Evolutionary conservation across 306 rosid species (phyloP).

Genomic region (Sicyos baderoa): DNA sequence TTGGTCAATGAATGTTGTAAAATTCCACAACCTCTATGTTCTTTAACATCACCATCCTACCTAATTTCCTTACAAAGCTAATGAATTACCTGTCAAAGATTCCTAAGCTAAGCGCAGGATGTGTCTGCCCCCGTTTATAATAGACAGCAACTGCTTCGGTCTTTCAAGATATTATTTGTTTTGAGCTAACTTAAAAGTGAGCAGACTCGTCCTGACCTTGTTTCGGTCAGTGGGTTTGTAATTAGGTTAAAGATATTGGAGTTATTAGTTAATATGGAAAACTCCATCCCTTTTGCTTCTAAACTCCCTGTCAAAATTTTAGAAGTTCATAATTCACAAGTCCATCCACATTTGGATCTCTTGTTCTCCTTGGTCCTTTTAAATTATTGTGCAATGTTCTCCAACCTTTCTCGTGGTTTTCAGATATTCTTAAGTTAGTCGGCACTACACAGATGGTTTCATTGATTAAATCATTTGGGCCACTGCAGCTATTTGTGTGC

Average conservation of each 20-base stretch:
- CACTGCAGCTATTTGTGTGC: not conserved
- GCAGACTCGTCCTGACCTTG: too few species aligned
- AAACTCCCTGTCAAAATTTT: not conserved
- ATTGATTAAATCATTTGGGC: slow-evolving; percentile 7
- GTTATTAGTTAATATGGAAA: not conserved
- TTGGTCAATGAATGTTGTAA: not conserved
- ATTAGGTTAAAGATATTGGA: not conserved
- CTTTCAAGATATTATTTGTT: not conserved
- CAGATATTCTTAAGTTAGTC: not conserved
- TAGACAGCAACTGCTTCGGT: not conserved
- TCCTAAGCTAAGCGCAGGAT: not conserved
- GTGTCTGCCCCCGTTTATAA: slow-evolving; percentile 4
- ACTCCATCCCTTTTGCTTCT: not conserved
- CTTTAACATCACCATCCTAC: not conserved
- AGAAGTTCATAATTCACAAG: not conserved
- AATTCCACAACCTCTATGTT: not conserved
- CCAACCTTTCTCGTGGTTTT: slow-evolving; percentile 8
- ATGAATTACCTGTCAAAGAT: not conserved
- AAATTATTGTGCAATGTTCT: not conserved
- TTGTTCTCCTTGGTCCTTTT: not conserved
- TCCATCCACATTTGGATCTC: slow-evolving; percentile 2
- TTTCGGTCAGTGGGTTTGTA: too few species aligned
- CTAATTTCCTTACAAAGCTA: not conserved
- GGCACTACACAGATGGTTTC: not conserved
- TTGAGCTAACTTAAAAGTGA: not conserved